Conservation (phyloP, 2,329 filamentous ascomycete species). For the Monosporascus sp. region DNA sequence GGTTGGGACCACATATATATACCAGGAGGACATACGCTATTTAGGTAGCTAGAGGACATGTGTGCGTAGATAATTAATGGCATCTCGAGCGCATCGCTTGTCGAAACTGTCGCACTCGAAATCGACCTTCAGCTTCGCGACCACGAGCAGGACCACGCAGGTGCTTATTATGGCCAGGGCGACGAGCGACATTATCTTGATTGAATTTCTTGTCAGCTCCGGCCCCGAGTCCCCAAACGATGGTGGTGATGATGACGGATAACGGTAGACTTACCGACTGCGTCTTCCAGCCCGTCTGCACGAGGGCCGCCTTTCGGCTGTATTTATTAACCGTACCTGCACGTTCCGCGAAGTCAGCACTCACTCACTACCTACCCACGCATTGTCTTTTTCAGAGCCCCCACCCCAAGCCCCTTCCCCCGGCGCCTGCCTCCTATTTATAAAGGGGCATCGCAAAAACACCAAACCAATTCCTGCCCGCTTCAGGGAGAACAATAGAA, state of each 20-base stretch:
- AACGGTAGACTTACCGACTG: constrained; percentile 56
- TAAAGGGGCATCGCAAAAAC: too few relatives aligned
- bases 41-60: constrained; percentile 6
- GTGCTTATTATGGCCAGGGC: constrained; percentile 59
- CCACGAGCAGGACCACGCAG: constrained; percentile 56
- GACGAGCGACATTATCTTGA: constrained; percentile 56
- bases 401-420: too few relatives aligned
- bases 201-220: constrained; percentile 2
- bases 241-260: background rate
- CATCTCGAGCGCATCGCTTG: background rate
- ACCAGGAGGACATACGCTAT: background rate
- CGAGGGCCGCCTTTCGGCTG: constrained; percentile 69
- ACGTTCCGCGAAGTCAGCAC: too few relatives aligned
- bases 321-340: constrained; percentile 72
- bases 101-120: constrained; percentile 1
- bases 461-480: too few relatives aligned
- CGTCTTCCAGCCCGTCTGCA: constrained; percentile 91
- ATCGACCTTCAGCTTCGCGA: constrained; percentile 33
- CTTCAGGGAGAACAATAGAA: too few relatives aligned
- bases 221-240: background rate
- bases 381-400: too few relatives aligned
- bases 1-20: constrained; percentile 3
- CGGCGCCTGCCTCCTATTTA: too few relatives aligned
- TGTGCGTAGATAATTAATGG: constrained; percentile 11
- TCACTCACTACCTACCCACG: too few relatives aligned